phyloP scores from a whole-genome alignment of 2,329 filamentous ascomycete genomes.

The Monilinia fructigena region DNA sequence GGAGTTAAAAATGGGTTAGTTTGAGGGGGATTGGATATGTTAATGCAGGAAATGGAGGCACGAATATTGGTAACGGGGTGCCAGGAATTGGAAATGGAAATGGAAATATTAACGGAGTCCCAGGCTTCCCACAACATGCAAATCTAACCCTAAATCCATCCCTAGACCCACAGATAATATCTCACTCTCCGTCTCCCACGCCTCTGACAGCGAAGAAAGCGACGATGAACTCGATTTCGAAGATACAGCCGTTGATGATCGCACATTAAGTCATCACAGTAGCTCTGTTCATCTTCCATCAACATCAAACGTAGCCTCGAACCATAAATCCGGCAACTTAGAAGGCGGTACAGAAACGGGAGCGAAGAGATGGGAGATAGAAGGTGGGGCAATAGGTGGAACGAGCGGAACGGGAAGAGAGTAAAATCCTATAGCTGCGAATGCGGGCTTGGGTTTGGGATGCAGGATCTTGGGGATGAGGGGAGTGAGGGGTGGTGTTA shows the following conservation, averaged over 20 bases:
- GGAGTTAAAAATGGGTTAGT: slow-evolving; percentile 59
- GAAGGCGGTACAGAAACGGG: neutral
- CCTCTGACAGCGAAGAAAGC: neutral
- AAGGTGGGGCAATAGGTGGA: too few species aligned
- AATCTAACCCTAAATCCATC: neutral
- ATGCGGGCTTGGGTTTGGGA: slow-evolving; percentile 15
- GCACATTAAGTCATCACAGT: slow-evolving; percentile 19
- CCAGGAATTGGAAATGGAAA: neutral
- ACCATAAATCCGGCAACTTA: neutral
- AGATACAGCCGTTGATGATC: slow-evolving; percentile 19
- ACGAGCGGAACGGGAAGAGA: too few species aligned
- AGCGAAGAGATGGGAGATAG: neutral
- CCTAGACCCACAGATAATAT: neutral
- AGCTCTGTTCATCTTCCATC: slow-evolving; percentile 9
- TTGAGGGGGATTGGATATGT: slow-evolving; percentile 62
- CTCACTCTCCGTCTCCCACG: neutral
- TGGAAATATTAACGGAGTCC: neutral
- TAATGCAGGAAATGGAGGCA: neutral
- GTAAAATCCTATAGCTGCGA: neutral
- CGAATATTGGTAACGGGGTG: neutral
- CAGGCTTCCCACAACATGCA: neutral
- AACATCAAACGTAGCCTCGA: neutral
- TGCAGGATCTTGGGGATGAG: slow-evolving; percentile 12
- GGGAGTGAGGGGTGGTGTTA: neutral
- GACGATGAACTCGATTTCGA: slow-evolving; percentile 13